phyloP scores from a whole-genome alignment of 2,329 filamentous ascomycete species.

The Alternaria rosae region DNA sequence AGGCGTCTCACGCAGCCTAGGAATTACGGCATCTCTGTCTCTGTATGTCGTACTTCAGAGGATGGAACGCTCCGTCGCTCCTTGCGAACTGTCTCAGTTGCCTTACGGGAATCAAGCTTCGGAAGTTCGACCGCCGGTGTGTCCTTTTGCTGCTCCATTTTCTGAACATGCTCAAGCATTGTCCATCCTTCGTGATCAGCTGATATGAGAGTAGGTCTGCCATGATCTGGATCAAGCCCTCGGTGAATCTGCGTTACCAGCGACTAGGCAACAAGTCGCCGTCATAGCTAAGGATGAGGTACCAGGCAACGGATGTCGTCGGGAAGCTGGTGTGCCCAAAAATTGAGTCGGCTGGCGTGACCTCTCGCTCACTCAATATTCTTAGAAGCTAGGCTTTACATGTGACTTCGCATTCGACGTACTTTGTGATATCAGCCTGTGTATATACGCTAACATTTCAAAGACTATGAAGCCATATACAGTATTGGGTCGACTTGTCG shows the following conservation, averaged over 20 bases:
- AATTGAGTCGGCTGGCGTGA: background rate
- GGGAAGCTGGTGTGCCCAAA: background rate
- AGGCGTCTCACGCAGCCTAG: background rate
- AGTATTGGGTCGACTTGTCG: background rate
- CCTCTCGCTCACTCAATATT: background rate
- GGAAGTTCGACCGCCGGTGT: background rate
- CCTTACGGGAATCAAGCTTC: constrained; percentile 7
- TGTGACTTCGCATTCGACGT: background rate
- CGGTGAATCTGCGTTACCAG: background rate
- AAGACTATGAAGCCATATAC: background rate
- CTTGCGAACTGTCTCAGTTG: constrained; percentile 26
- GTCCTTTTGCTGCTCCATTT: background rate
- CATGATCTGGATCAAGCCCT: background rate
- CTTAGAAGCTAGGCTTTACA: background rate
- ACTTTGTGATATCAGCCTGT: background rate
- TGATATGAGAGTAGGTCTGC: background rate
- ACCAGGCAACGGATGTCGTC: background rate
- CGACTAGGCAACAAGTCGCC: background rate
- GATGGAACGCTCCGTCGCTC: background rate
- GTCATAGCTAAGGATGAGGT: background rate
- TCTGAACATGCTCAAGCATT: background rate
- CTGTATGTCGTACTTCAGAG: background rate
- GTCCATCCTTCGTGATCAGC: background rate
- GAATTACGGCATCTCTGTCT: background rate
- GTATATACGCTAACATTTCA: background rate